Conservation (phyloP, 441 rosid genomes). For the Euphorbia celastroides region DNA sequence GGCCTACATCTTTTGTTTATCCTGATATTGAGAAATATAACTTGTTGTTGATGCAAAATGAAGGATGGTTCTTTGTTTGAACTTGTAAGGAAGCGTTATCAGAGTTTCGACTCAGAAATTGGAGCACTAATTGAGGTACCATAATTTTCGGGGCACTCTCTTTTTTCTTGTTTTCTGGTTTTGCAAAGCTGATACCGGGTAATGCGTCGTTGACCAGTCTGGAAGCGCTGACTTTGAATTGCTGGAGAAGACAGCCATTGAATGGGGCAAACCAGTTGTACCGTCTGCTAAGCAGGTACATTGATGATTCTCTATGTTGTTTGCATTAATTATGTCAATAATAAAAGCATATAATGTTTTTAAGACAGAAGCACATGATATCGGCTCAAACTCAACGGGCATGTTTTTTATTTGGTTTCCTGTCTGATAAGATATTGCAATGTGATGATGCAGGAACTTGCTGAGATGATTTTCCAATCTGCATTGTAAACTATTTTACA, state of each 20-base stretch:
- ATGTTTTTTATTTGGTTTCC: too few species aligned
- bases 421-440: neutral
- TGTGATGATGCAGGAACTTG: slow-evolving; percentile 59
- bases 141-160: neutral
- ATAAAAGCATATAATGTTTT: too few species aligned
- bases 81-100: slow-evolving; percentile 62
- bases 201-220: slow-evolving; percentile 38
- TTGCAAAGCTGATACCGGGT: slow-evolving; percentile 1
- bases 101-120: slow-evolving; percentile 70
- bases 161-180: neutral
- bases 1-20: neutral
- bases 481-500: slow-evolving; percentile 35
- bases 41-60: slow-evolving; percentile 8
- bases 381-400: too few species aligned
- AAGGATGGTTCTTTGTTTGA: slow-evolving; percentile 69
- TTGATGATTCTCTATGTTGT: neutral
- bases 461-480: slow-evolving; percentile 87
- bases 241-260: slow-evolving; percentile 80
- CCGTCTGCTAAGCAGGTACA: slow-evolving; percentile 94
- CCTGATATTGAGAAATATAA: neutral
- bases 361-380: too few species aligned
- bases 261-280: slow-evolving; percentile 86
- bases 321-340: too few species aligned
- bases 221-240: slow-evolving; percentile 81
- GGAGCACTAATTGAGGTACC: slow-evolving; percentile 70